phyloP scores from a whole-genome alignment of 1,139 yeast species.

The Saccharomyces hybrid region DNA sequence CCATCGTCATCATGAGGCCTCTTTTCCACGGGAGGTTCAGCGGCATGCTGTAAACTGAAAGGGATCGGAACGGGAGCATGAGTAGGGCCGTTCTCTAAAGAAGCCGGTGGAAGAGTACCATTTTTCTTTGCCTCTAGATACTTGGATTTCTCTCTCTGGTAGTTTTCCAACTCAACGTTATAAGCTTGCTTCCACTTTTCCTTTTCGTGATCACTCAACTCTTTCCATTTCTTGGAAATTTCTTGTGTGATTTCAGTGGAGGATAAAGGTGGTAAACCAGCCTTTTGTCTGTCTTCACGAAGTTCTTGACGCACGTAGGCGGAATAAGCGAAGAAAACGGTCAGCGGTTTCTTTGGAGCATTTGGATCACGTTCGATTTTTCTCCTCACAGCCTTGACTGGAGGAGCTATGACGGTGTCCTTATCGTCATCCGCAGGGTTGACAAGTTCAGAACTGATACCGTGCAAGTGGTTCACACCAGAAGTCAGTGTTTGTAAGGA shows the following conservation, averaged over 20 bases:
- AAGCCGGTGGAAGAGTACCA: constrained; percentile 33
- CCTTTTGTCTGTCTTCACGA: constrained; percentile 55
- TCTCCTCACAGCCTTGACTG: constrained; percentile 36
- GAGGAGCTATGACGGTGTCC: constrained; percentile 13
- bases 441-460: constrained; percentile 26
- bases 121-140: constrained; percentile 50
- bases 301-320: constrained; percentile 56
- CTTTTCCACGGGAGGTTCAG: constrained; percentile 19
- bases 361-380: constrained; percentile 50
- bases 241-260: constrained; percentile 73
- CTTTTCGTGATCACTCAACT: constrained; percentile 57
- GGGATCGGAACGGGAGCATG: constrained; percentile 37
- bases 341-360: constrained; percentile 53
- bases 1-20: constrained; percentile 31
- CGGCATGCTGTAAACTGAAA: constrained; percentile 24
- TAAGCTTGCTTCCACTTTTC: constrained; percentile 71
- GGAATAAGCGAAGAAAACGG: constrained; percentile 74
- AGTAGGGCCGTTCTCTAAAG: constrained; percentile 26
- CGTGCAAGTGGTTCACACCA: constrained; percentile 27
- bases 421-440: constrained; percentile 25
- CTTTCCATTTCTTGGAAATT: constrained; percentile 73
- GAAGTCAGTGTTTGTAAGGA: constrained; percentile 30
- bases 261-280: constrained; percentile 54
- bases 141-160: constrained; percentile 56
- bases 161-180: constrained; percentile 53